Conservation (phyloP, 306 rosid species). For the Prosopis cineraria region DNA sequence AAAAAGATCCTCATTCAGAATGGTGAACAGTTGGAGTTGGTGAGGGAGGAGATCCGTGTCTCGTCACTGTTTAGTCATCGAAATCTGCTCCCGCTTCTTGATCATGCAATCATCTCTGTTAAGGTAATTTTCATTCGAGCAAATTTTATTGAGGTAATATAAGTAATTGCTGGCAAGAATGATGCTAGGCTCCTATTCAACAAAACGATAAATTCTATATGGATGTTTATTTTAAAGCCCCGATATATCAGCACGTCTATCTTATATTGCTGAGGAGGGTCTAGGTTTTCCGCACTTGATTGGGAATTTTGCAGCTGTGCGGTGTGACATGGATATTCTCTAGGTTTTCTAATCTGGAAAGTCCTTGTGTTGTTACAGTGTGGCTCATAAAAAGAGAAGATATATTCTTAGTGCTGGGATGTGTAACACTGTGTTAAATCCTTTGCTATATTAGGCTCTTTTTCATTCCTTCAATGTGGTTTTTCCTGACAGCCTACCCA, state of each 20-base stretch:
- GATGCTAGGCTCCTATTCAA: background rate
- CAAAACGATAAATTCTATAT: background rate
- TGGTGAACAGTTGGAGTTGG: slow-evolving; percentile 87
- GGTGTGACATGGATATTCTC: background rate
- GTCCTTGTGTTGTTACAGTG: background rate
- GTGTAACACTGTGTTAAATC: background rate
- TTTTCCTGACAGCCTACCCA: slow-evolving; percentile 67
- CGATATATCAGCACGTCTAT: slow-evolving; percentile 1
- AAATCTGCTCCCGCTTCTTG: slow-evolving; percentile 96
- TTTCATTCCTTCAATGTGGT: slow-evolving; percentile 12
- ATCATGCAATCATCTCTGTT: slow-evolving; percentile 92
- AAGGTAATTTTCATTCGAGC: slow-evolving; percentile 54
- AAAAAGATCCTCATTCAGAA: slow-evolving; percentile 93
- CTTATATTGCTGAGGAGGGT: background rate
- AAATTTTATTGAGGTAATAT: slow-evolving; percentile 66
- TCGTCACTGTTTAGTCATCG: slow-evolving; percentile 91
- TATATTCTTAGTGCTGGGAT: background rate
- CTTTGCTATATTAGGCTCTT: background rate
- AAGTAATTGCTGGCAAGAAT: slow-evolving; percentile 12
- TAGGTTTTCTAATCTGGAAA: background rate
- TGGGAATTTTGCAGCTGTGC: background rate
- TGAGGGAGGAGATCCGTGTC: slow-evolving; percentile 95
- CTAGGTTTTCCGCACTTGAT: slow-evolving; percentile 27
- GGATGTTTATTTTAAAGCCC: background rate
- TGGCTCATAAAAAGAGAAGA: background rate